Evolutionary conservation across 2,329 filamentous ascomycete species (phyloP).

Genomic region (Curvularia spicifera): DNA sequence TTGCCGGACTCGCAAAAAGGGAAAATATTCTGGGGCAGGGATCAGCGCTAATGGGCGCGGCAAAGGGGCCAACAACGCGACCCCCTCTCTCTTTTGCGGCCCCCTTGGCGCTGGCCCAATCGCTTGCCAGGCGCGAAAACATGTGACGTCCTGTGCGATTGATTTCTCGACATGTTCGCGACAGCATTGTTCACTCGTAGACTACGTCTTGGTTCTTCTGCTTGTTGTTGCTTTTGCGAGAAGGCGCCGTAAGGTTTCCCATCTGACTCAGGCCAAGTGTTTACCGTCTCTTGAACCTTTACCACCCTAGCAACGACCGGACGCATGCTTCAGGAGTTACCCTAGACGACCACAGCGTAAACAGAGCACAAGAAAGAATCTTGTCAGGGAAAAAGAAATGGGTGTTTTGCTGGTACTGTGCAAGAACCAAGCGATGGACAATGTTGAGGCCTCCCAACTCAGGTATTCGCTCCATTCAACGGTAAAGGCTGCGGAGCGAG

Average conservation of each 20-base stretch:
- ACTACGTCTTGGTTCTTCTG: neutral
- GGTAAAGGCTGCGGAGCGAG: neutral
- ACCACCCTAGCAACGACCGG: neutral
- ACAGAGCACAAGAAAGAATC: neutral
- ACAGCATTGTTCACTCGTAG: neutral
- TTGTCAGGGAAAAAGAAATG: neutral
- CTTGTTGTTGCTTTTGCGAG: neutral
- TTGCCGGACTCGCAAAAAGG: constrained; percentile 1
- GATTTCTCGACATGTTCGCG: neutral
- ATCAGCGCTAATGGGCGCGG: neutral
- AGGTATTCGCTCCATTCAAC: neutral
- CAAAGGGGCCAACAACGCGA: constrained; percentile 7
- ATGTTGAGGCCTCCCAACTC: neutral
- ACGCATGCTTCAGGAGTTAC: neutral
- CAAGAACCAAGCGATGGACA: neutral
- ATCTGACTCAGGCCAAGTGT: neutral
- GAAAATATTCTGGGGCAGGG: constrained; percentile 17
- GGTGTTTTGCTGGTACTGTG: neutral
- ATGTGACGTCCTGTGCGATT: constrained; percentile 12
- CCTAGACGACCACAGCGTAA: neutral
- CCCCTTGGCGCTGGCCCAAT: neutral
- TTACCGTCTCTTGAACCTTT: neutral
- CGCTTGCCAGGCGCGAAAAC: constrained; percentile 11
- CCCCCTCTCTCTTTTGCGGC: neutral
- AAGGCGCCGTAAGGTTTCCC: neutral